Percentiles rank a stretch among this genome's conserved stretches.
phyloP scores from a whole-genome alignment of 2,329 filamentous ascomycete genomes.

The Teratosphaeria pseudoeucalypti region DNA sequence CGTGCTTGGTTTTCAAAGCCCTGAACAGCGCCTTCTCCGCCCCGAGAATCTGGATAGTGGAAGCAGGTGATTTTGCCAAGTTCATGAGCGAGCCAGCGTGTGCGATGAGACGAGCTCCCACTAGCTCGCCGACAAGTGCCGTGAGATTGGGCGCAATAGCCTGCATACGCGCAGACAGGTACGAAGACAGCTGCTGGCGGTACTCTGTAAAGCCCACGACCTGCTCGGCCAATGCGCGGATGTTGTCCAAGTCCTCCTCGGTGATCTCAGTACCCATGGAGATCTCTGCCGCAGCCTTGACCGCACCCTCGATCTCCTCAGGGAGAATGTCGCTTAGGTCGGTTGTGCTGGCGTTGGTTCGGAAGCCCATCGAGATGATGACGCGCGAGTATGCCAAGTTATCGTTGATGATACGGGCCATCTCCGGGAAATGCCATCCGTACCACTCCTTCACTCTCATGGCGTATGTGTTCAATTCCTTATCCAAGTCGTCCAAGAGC shows the following conservation, averaged over 20 bases:
- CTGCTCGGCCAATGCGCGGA: constrained; percentile 81
- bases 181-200: constrained; percentile 75
- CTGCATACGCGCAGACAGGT: constrained; percentile 87
- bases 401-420: constrained; percentile 94
- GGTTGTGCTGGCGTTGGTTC: constrained; percentile 62
- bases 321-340: constrained; percentile 85
- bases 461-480: constrained; percentile 96
- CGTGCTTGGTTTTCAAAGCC: constrained; percentile 96
- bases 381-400: constrained; percentile 89
- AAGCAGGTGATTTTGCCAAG: constrained; percentile 87
- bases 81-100: constrained; percentile 91
- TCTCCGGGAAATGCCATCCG: constrained; percentile 98
- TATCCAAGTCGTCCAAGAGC: constrained; percentile 90
- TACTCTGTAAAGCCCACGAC: constrained; percentile 89
- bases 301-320: constrained; percentile 82
- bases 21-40: constrained; percentile 98
- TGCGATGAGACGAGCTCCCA: constrained; percentile 88
- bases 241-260: constrained; percentile 84
- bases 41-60: constrained; percentile 94
- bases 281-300: constrained; percentile 91
- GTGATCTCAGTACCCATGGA: constrained; percentile 98
- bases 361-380: constrained; percentile 80
- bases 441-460: constrained; percentile 99
- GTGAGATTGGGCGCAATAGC: constrained; percentile 95
- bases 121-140: constrained; percentile 81